These are phyloP conservation scores for Blastobotrys proliferans DNA, from an alignment of 1,139 yeast species.

Conservation along the genomic window DNA sequence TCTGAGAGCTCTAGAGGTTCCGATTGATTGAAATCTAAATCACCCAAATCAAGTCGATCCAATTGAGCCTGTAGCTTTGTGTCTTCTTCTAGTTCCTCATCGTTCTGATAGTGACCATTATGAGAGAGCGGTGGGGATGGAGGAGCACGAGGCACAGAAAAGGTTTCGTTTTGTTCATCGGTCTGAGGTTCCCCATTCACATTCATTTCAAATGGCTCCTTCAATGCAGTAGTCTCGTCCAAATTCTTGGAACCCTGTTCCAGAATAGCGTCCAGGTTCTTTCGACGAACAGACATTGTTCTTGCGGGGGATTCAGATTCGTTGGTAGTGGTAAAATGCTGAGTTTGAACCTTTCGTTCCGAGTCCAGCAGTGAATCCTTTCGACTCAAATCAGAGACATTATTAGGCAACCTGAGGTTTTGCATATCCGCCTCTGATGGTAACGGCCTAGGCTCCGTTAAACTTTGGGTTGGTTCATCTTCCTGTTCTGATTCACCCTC, in stretches of 20 bases:
- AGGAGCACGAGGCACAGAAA: too few relatives aligned
- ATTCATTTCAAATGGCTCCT: too few relatives aligned
- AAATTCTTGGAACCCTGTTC: conserved; percentile 20
- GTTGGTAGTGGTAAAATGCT: conserved; percentile 14
- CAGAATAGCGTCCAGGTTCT: conserved; percentile 27
- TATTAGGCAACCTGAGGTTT: not conserved
- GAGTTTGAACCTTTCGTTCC: conserved; percentile 32
- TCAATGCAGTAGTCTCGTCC: too few relatives aligned
- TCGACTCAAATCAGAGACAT: conserved; percentile 21
- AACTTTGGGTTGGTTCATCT: conserved; percentile 1
- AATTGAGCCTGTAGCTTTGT: conserved; percentile 6
- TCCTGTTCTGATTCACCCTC: conserved; percentile 4
- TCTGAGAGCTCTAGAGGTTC: too few relatives aligned
- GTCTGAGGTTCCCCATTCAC: too few relatives aligned
- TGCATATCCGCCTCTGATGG: conserved; percentile 8
- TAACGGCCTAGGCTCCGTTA: conserved; percentile 6
- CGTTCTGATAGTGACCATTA: not conserved
- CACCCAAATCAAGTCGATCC: conserved; percentile 8
- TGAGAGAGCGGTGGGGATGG: not conserved
- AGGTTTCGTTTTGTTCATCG: too few relatives aligned
- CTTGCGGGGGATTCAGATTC: conserved; percentile 20
- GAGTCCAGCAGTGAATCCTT: conserved; percentile 34
- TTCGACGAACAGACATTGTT: conserved; percentile 31
- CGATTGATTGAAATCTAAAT: conserved; percentile 8
- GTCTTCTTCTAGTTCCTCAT: not conserved